These are phyloP conservation scores for Nelumbo lutea DNA, from an alignment of 164 flowering plant species.

Conservation along the genomic window DNA sequence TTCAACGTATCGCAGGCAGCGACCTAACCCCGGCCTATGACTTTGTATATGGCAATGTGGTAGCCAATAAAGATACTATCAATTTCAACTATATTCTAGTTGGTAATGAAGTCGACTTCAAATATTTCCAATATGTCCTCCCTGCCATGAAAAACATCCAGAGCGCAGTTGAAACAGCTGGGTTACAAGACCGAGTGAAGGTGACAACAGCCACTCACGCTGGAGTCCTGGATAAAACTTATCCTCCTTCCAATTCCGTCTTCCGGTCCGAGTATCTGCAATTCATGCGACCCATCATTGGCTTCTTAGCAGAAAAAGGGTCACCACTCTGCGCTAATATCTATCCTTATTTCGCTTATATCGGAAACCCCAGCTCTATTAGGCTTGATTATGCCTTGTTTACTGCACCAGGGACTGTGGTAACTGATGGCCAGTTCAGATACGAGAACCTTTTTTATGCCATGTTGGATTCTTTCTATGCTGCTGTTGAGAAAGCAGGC, in stretches of 20 bases:
- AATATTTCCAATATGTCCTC: slow-evolving; percentile 23
- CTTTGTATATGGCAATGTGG: slow-evolving; percentile 37
- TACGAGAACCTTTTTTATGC: slow-evolving; percentile 37
- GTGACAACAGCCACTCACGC: slow-evolving; percentile 27
- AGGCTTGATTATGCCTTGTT: slow-evolving; percentile 33
- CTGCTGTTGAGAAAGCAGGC: slow-evolving; percentile 23
- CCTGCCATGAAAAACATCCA: slow-evolving; percentile 35
- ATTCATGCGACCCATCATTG: slow-evolving; percentile 20
- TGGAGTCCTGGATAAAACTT: slow-evolving; percentile 10
- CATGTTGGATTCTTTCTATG: slow-evolving; percentile 23
- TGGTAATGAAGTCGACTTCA: slow-evolving; percentile 36
- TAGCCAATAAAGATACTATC: slow-evolving; percentile 21
- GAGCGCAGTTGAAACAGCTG: slow-evolving; percentile 22
- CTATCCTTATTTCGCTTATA: slow-evolving; percentile 33
- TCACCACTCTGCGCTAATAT: slow-evolving; percentile 36
- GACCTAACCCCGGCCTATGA: slow-evolving; percentile 24
- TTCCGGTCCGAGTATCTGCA: slow-evolving; percentile 4
- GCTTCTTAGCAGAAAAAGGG: slow-evolving; percentile 14
- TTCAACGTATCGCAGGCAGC: slow-evolving; percentile 25
- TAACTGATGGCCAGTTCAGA: slow-evolving; percentile 13
- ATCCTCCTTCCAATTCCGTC: slow-evolving; percentile 31
- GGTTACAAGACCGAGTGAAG: slow-evolving; percentile 21
- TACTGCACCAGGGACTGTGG: slow-evolving; percentile 12
- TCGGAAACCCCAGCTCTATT: slow-evolving; percentile 1
- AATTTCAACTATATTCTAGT: slow-evolving; percentile 38